These are phyloP conservation scores for Fusarium caatingaense DNA, from an alignment of 2,329 filamentous ascomycete genomes.

Conservation along the genomic window DNA sequence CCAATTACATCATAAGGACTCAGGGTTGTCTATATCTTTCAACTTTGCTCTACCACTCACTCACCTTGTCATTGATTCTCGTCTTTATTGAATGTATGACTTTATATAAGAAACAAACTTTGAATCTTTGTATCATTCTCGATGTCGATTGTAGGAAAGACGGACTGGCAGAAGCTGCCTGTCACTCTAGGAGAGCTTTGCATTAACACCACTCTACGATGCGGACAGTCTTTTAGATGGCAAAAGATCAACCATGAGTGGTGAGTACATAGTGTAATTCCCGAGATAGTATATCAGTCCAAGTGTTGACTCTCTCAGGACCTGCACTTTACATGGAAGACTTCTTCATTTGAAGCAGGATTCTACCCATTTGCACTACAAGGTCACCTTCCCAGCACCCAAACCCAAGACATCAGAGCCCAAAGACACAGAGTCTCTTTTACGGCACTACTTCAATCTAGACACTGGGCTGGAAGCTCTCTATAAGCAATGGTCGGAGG, in stretches of 20 bases:
- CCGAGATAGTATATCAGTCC: neutral
- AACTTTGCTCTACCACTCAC: conserved; percentile 10
- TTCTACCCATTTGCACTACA: conserved; percentile 80
- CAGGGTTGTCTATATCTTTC: conserved; percentile 12
- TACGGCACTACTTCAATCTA: conserved; percentile 90
- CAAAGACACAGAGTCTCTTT: conserved; percentile 78
- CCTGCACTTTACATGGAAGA: conserved; percentile 85
- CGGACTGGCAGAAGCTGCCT: conserved; percentile 89
- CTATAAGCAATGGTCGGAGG: conserved; percentile 87
- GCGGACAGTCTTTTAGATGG: conserved; percentile 98
- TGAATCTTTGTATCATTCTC: neutral
- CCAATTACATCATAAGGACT: conserved; percentile 23
- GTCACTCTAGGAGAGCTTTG: conserved; percentile 86
- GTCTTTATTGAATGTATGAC: neutral
- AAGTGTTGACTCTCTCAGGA: conserved; percentile 58
- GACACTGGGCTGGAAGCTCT: conserved; percentile 78
- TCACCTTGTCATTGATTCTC: neutral
- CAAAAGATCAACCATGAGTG: conserved; percentile 86
- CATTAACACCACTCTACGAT: conserved; percentile 92
- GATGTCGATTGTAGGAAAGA: conserved; percentile 62
- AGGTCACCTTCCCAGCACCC: conserved; percentile 68
- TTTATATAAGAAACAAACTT: neutral
- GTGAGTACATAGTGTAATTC: conserved; percentile 56
- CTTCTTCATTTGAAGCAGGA: conserved; percentile 90
- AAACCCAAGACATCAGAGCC: conserved; percentile 26